phyloP scores from a whole-genome alignment of 2,329 filamentous ascomycete species.

The Penicillium sp. region DNA sequence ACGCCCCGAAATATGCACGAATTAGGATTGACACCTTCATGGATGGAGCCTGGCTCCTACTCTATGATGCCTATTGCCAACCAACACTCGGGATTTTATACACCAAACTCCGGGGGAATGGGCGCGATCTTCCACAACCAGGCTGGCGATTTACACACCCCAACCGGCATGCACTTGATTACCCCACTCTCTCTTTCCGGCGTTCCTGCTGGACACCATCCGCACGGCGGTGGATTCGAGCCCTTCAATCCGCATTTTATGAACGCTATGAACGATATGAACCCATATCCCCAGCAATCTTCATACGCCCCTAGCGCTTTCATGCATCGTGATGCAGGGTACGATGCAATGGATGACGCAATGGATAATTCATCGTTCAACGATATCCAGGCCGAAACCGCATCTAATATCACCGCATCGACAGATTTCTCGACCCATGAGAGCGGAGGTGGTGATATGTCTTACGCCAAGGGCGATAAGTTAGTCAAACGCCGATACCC shows the following conservation, averaged over 20 bases:
- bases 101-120: conserved; percentile 78
- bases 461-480: conserved; percentile 55
- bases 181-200: conserved; percentile 81
- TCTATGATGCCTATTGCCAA: conserved; percentile 78
- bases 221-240: conserved; percentile 58
- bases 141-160: conserved; percentile 84
- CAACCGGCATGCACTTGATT: conserved; percentile 70
- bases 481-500: conserved; percentile 37
- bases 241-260: conserved; percentile 63
- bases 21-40: conserved; percentile 85
- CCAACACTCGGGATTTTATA: conserved; percentile 81
- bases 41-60: conserved; percentile 83
- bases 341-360: conserved; percentile 73
- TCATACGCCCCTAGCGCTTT: conserved; percentile 78
- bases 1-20: conserved; percentile 80
- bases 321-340: conserved; percentile 76
- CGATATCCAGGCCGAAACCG: conserved; percentile 55
- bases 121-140: conserved; percentile 78
- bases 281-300: conserved; percentile 66
- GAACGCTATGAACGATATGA: conserved; percentile 65
- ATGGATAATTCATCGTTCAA: conserved; percentile 68
- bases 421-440: conserved; percentile 24
- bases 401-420: conserved; percentile 49
- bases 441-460: conserved; percentile 25
- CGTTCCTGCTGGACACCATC: conserved; percentile 64